Evolutionary conservation across 2,329 filamentous ascomycete genomes (phyloP), one percentile per base, ranked within the genome.

Genomic region (Aspergillus latus): DNA sequence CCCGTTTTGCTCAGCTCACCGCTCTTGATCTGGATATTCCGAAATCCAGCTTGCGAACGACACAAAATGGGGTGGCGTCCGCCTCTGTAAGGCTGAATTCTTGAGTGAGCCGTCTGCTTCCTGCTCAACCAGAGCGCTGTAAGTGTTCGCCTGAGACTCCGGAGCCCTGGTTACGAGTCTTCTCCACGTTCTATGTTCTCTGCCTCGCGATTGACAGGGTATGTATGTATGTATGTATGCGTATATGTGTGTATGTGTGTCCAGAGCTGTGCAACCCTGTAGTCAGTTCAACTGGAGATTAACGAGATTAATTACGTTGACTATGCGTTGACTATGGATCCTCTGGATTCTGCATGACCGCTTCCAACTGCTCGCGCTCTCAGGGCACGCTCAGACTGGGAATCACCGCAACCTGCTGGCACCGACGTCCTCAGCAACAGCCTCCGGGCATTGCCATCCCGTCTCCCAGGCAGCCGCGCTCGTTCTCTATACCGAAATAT

Each of bases 1-100:
- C 49, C 54, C 49, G 51, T 54, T 53, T 62, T 60, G 62, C 43
- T 28, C 46, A 42, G 5, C 58, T 63, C 62, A 64, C 62, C 62
- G 62, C 62, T 63, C 51, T 57, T 37, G 29, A 54, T 58, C 52
- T 51, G 53, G 50, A 58, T 37, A 46, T 21, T 46, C 26, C 21
- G 44, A 28, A 26, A 15, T 34, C 49, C 40, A 44, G 49, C 40
- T 55, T 49, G 11, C 16, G 40, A 46, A 28, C 40, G 40, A 32
- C 39, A 52, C 49, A 44, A 47, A 21, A 26, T 37, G 49, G 11
- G 32, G 49, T 52, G 49, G 49, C 49, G 49, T 45, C 32, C 21
- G 21, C 21, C 21, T 21, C 34, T n/a, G 37, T 49, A 54, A 54
- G 52, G 52, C 52, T 54, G 51, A 48, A 16, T 21, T 21, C 21